Evolutionary conservation across 2,329 filamentous ascomycete species (phyloP), one percentile per base, ranked within the genome.

Genomic region (Ascochyta koolunga): DNA sequence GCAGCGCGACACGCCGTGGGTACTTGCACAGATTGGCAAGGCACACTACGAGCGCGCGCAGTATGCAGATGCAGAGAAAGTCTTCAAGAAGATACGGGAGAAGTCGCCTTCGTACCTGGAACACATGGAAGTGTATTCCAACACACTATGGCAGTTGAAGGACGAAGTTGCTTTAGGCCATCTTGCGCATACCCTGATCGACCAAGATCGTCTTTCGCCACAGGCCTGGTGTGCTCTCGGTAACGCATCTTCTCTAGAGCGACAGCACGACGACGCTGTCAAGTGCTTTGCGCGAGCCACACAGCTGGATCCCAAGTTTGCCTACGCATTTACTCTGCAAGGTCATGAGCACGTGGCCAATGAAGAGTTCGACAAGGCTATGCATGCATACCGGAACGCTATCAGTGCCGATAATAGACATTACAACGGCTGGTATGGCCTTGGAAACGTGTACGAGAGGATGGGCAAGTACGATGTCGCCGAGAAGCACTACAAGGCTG

Each of bases 41-140:
- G 91, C 93, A 16, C 86, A 96, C 70, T 96, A 96, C 72, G 95
- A 99, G 78, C 90, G 93, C 71, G 89, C 89, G 9, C 85, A 89
- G 61, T 97, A 98, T 70, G 79, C 81, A 2, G 91, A 96, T 59
- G 91, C 95, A 3, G 93, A 96, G 71, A 91, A 89, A 60, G 89
- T 88, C 67, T 99, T 96, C 73, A 83, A 86, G 53, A 86, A 87
- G 50, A 85, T 99, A 61, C 87, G 91, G 44, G 84, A 88, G 27
- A 82, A 95, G 62, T 88, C 90, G 11, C 93, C 93, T 1, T 90
- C 90, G 1, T 86, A 91, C 4, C 82, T 96, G 38, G 89, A 96
- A 70, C 93, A 97, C 69, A 97, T 98, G 93, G 95, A 99, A 71
- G 88, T 98, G 31, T 99, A 96, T 76, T 98, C 93, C 13, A 99